Evolutionary conservation across 495 filamentous ascomycete genomes (phyloP), one percentile per base, ranked within the genome.

Genomic region (Rusavskia elegans): DNA sequence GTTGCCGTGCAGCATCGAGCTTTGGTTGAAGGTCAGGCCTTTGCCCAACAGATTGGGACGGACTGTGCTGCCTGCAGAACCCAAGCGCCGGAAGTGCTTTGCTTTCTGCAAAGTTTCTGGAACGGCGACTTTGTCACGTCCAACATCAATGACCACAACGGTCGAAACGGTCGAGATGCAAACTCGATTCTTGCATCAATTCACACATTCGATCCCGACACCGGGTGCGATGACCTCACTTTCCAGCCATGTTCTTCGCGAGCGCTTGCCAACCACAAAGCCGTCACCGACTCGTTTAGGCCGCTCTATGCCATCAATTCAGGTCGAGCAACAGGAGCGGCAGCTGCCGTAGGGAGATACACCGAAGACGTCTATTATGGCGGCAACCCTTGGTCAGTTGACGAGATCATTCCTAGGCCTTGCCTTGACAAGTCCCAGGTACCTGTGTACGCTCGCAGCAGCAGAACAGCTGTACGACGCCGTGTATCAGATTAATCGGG

Each of bases 341-440:
- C 79, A 5, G 73, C 79, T 20, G 79, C 82, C 14, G 70, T 84
- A 9, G 84, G 84, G 42, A 64, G 84, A 20, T 88, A 88, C 59
- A 61, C 80, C 2, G 82, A 85, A 57, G 83, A 87, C 54, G 59
- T 66, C 3, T 87, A 85, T 58, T 78, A 79, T 58, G 74, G 75
- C 46, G 81, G 78, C 19, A 80, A 83, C 63, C 79, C 77, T 25
- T 77, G 74, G 70, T 66, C 50, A 35, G 30, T 44, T 11, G 30
- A 45, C 54, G 37, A 45, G 48, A 29, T 29, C 21, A 50, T 1
- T 50, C 10, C 20, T 25, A 50, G 10, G n/a, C n/a, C 8, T 42
- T n/a, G 40, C 49, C 45, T 23, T 41, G 7, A 11, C 41, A 11
- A 23, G 32, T 35, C 2, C 32, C 36, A 68, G 66, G 66, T 68